Evolutionary conservation across 2,329 filamentous ascomycete genomes (phyloP).

Genomic region (Hypocrella siamensis): DNA sequence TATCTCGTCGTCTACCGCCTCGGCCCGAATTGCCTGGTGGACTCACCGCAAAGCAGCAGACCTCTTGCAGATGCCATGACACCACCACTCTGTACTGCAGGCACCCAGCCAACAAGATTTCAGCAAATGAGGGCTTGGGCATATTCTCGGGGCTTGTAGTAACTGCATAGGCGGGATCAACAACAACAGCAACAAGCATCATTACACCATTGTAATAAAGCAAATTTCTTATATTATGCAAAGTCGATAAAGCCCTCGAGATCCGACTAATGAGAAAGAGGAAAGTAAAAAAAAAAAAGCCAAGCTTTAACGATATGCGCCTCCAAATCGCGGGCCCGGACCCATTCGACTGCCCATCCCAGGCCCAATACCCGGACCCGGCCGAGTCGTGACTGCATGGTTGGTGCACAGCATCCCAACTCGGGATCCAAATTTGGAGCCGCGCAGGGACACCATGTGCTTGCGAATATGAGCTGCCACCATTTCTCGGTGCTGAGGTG

Average conservation of each 20-base stretch:
- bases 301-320: conserved; percentile 36
- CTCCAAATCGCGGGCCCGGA: conserved; percentile 41
- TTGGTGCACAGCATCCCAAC: conserved; percentile 99
- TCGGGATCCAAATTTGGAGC: conserved; percentile 95
- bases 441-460: conserved; percentile 97
- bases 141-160: not conserved
- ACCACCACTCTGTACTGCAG: too few relatives aligned
- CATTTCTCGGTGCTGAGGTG: conserved; percentile 76
- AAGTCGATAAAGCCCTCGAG: conserved; percentile 6
- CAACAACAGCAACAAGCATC: not conserved
- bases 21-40: too few relatives aligned
- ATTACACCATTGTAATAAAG: conserved; percentile 3
- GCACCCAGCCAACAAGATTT: too few relatives aligned
- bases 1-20: too few relatives aligned
- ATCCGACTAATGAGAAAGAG: conserved; percentile 1
- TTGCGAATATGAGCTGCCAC: conserved; percentile 92
- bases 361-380: conserved; percentile 65
- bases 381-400: conserved; percentile 74
- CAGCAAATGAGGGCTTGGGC: not conserved
- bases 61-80: too few relatives aligned
- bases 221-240: conserved; percentile 8
- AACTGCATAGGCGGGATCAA: not conserved
- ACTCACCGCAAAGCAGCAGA: too few relatives aligned
- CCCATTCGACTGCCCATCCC: conserved; percentile 42
- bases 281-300: not conserved